Evolutionary conservation across 495 filamentous ascomycete genomes (phyloP).

Genomic region (Pyrenula massariospora): DNA sequence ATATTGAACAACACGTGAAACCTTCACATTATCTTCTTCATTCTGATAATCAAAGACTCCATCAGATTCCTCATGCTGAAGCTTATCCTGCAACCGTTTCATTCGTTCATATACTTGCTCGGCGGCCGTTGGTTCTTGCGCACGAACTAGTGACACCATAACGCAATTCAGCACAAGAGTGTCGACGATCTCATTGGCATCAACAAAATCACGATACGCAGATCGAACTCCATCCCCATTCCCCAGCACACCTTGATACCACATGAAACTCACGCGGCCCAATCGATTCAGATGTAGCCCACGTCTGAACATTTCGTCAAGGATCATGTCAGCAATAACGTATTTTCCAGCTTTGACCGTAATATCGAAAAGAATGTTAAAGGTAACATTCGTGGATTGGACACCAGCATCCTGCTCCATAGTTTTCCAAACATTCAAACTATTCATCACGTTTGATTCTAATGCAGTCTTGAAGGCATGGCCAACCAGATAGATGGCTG

Average conservation of each 20-base stretch:
- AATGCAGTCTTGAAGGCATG: constrained; percentile 53
- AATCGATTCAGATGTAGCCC: constrained; percentile 54
- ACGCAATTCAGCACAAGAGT: constrained; percentile 77
- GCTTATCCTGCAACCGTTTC: constrained; percentile 34
- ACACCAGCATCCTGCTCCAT: constrained; percentile 69
- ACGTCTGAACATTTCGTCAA: constrained; percentile 66
- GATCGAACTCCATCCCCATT: constrained; percentile 57
- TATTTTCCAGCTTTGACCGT: constrained; percentile 78
- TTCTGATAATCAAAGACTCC: neutral
- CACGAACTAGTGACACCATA: constrained; percentile 62
- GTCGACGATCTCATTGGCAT: constrained; percentile 77
- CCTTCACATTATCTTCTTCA: constrained; percentile 7
- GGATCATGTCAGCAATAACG: constrained; percentile 67
- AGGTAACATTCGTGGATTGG: constrained; percentile 57
- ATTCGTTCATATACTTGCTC: constrained; percentile 73
- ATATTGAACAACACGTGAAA: constrained; percentile 3
- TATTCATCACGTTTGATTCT: constrained; percentile 52
- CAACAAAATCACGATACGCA: constrained; percentile 65
- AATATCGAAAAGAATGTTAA: constrained; percentile 84
- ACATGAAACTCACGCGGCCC: constrained; percentile 70
- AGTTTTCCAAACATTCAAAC: constrained; percentile 73
- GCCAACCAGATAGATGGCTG: constrained; percentile 65
- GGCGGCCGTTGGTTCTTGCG: constrained; percentile 59
- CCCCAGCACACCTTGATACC: constrained; percentile 59
- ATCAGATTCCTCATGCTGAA: constrained; percentile 18